phyloP scores from a whole-genome alignment of 2,329 filamentous ascomycete genomes.

The Nigrospora osmanthi region DNA sequence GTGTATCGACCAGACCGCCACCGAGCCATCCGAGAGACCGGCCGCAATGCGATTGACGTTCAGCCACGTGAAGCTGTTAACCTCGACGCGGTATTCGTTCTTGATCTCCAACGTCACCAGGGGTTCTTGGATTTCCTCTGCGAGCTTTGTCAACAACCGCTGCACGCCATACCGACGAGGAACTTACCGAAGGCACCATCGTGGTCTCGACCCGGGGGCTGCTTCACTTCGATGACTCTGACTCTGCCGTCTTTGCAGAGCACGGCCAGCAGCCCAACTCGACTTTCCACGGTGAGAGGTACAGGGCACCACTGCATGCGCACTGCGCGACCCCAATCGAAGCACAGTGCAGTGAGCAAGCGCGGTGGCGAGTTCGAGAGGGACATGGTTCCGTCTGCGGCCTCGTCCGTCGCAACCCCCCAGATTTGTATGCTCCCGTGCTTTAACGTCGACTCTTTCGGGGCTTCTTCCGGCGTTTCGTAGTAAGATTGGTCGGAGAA shows the following conservation, averaged over 20 bases:
- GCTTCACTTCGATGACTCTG: constrained; percentile 36
- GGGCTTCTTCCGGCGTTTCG: constrained; percentile 26
- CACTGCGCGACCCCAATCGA: constrained; percentile 41
- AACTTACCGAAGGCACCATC: background rate
- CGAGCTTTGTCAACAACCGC: constrained; percentile 10
- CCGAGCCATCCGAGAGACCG: constrained; percentile 48
- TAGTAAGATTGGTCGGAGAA: constrained; percentile 40
- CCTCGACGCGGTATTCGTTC: constrained; percentile 37
- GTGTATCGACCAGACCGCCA: constrained; percentile 48
- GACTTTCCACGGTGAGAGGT: constrained; percentile 18
- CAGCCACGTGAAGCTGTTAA: constrained; percentile 47
- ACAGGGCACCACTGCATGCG: constrained; percentile 48
- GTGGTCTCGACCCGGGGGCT: constrained; percentile 3
- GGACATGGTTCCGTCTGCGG: constrained; percentile 19
- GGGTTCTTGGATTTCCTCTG: constrained; percentile 37
- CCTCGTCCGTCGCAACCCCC: constrained; percentile 30
- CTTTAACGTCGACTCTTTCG: constrained; percentile 28
- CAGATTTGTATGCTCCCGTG: constrained; percentile 45
- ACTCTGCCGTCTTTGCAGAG: constrained; percentile 44
- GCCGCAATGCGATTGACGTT: constrained; percentile 46
- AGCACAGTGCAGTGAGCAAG: constrained; percentile 36
- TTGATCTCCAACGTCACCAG: constrained; percentile 35
- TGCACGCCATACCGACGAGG: background rate
- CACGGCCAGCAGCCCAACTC: constrained; percentile 35
- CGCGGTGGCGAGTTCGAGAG: constrained; percentile 27